phyloP scores from a whole-genome alignment of 202 grass and related monocot species.

The Schoenoplectus triqueter region DNA sequence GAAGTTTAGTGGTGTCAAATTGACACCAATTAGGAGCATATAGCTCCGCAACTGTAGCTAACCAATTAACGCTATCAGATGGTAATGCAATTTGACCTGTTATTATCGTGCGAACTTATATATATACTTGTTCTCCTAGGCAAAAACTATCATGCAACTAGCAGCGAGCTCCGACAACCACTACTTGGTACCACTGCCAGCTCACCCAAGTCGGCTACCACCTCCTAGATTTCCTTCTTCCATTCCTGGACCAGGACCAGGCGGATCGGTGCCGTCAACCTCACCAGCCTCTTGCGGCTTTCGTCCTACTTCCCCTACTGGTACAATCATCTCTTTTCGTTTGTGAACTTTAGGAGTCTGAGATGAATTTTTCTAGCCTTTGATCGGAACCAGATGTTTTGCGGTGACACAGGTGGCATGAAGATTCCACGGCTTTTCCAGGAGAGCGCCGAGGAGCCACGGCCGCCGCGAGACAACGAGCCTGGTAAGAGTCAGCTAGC shows the following conservation, averaged over 20 bases:
- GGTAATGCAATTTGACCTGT: not conserved
- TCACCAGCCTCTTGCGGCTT: not conserved
- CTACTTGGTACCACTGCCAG: not conserved
- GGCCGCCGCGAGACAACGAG: constrained; percentile 37
- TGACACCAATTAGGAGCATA: too few species aligned
- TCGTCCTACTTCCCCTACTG: constrained; percentile 32
- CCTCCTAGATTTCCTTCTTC: constrained; percentile 33
- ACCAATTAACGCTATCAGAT: too few species aligned
- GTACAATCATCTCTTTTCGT: too few species aligned
- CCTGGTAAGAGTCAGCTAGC: constrained; percentile 44
- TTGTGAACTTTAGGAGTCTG: not conserved
- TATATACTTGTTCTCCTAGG: constrained; percentile 24
- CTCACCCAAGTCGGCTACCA: not conserved
- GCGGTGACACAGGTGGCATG: constrained; percentile 17
- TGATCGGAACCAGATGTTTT: not conserved
- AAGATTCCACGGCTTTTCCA: constrained; percentile 9
- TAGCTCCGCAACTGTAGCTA: too few species aligned
- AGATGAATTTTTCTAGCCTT: not conserved
- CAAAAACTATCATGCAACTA: constrained; percentile 41
- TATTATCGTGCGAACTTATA: not conserved
- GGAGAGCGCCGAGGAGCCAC: constrained; percentile 38
- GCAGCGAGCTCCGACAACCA: constrained; percentile 28
- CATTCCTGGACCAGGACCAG: constrained; percentile 10
- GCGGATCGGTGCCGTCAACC: not conserved
- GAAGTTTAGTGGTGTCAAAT: too few species aligned